Percentiles rank a stretch among this genome's conserved stretches.
phyloP scores from a whole-genome alignment of 441 rosid genomes.

The Breynia disticha region DNA sequence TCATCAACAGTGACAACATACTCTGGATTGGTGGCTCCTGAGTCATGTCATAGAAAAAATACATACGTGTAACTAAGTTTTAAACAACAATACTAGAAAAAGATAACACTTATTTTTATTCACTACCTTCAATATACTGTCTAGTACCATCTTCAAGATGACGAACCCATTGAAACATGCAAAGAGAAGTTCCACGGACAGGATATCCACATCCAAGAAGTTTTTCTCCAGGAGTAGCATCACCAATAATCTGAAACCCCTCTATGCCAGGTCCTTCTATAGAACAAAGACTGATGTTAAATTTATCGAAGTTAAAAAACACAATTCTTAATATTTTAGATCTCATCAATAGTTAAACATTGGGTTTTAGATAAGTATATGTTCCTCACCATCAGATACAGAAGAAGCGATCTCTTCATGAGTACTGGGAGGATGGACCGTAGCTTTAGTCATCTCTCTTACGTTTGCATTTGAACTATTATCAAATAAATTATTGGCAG shows the following conservation, averaged over 20 bases:
- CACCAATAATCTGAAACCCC: conserved; percentile 86
- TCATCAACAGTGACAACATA: conserved; percentile 97
- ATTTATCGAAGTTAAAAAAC: conserved; percentile 1
- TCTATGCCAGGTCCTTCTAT: conserved; percentile 89
- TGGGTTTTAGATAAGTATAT: conserved; percentile 5
- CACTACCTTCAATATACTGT: conserved; percentile 88
- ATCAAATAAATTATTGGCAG: conserved; percentile 23
- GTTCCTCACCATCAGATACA: conserved; percentile 38
- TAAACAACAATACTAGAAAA: background rate
- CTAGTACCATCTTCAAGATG: conserved; percentile 96
- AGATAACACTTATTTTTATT: background rate
- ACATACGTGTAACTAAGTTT: conserved; percentile 6
- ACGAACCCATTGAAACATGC: conserved; percentile 99
- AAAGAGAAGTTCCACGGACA: conserved; percentile 86
- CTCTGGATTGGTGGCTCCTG: conserved; percentile 98
- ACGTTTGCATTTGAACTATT: conserved; percentile 15
- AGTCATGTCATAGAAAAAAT: conserved; percentile 7
- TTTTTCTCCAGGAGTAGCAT: conserved; percentile 82
- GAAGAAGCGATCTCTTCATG: conserved; percentile 30
- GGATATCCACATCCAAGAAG: conserved; percentile 94
- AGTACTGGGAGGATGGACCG: conserved; percentile 19
- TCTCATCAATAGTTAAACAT: conserved; percentile 11
- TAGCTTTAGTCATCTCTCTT: conserved; percentile 20
- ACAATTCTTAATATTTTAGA: conserved; percentile 14
- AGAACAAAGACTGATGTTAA: conserved; percentile 8